These are phyloP conservation scores for Rutstroemia sp. DNA, from an alignment of 2,329 filamentous ascomycete species.

Conservation along the genomic window DNA sequence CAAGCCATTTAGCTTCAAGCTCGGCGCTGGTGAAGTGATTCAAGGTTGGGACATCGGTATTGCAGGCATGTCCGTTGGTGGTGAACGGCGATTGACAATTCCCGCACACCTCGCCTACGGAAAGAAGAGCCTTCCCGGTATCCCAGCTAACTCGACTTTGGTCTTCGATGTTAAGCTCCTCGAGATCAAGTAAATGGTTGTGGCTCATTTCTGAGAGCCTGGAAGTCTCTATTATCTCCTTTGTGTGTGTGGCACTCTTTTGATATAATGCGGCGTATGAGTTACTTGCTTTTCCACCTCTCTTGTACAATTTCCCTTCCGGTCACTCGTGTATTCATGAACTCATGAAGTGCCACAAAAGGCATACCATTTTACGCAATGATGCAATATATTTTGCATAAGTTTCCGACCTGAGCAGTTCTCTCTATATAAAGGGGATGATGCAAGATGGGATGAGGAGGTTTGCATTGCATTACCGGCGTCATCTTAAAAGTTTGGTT, in stretches of 20 bases:
- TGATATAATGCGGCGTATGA: slow-evolving; percentile 13
- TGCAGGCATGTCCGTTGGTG: slow-evolving; percentile 84
- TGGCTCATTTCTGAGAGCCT: neutral
- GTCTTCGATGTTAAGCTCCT: slow-evolving; percentile 87
- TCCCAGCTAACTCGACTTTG: slow-evolving; percentile 85
- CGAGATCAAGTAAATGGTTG: slow-evolving; percentile 64
- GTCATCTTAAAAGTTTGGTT: slow-evolving; percentile 26
- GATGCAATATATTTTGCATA: slow-evolving; percentile 24
- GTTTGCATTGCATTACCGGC: slow-evolving; percentile 28
- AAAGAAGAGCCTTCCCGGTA: slow-evolving; percentile 72
- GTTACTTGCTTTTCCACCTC: slow-evolving; percentile 17
- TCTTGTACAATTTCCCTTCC: slow-evolving; percentile 24
- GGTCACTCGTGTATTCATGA: slow-evolving; percentile 15
- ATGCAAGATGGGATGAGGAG: slow-evolving; percentile 28
- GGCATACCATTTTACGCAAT: neutral
- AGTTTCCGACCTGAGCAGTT: slow-evolving; percentile 28
- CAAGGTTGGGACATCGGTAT: slow-evolving; percentile 98
- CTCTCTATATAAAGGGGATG: slow-evolving; percentile 23
- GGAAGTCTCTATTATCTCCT: neutral
- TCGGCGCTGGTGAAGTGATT: slow-evolving; percentile 92
- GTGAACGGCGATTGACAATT: slow-evolving; percentile 87
- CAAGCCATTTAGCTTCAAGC: slow-evolving; percentile 93
- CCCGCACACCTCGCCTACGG: slow-evolving; percentile 86
- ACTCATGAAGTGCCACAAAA: slow-evolving; percentile 4
- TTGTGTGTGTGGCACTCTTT: slow-evolving; percentile 10